Conservation (phyloP, 805 yeast species). For the Metschnikowia dekortorum region DNA sequence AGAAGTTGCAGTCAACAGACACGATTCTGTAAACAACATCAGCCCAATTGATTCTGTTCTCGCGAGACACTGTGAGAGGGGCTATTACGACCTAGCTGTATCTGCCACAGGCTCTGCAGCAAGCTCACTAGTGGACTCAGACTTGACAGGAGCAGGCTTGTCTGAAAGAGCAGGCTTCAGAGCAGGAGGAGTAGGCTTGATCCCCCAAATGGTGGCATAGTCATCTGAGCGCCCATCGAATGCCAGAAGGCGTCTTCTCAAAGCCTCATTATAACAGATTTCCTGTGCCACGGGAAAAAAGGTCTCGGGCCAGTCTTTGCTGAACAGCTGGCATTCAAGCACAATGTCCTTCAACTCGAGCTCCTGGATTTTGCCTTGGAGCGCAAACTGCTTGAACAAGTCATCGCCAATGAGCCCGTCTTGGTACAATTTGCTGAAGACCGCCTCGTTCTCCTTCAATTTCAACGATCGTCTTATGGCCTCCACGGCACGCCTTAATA, state of each 20-base stretch:
- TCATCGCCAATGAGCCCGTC: slow-evolving; percentile 91
- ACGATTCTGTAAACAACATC: too few relatives aligned
- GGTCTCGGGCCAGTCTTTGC: slow-evolving; percentile 75
- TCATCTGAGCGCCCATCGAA: slow-evolving; percentile 38
- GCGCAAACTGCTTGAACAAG: slow-evolving; percentile 70
- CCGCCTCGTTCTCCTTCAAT: slow-evolving; percentile 72
- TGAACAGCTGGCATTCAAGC: slow-evolving; percentile 64
- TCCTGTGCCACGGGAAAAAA: slow-evolving; percentile 81
- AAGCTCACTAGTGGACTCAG: too few relatives aligned
- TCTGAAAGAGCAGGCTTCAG: too few relatives aligned
- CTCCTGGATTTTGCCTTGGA: slow-evolving; percentile 75
- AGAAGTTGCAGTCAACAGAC: too few relatives aligned
- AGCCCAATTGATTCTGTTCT: too few relatives aligned
- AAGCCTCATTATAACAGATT: slow-evolving; percentile 86
- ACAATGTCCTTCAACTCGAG: slow-evolving; percentile 75
- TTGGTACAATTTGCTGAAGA: slow-evolving; percentile 68
- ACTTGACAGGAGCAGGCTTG: too few relatives aligned
- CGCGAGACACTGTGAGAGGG: too few relatives aligned
- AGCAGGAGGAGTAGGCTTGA: neutral
- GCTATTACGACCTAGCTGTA: too few relatives aligned
- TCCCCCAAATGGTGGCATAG: slow-evolving; percentile 31
- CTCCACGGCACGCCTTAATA: slow-evolving; percentile 69
- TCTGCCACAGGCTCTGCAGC: too few relatives aligned
- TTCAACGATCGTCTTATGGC: slow-evolving; percentile 79
- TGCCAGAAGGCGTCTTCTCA: slow-evolving; percentile 64